Base-by-base conservation (phyloP, 2,329 filamentous ascomycete genomes). In the Byssothecium circinans region DNA sequence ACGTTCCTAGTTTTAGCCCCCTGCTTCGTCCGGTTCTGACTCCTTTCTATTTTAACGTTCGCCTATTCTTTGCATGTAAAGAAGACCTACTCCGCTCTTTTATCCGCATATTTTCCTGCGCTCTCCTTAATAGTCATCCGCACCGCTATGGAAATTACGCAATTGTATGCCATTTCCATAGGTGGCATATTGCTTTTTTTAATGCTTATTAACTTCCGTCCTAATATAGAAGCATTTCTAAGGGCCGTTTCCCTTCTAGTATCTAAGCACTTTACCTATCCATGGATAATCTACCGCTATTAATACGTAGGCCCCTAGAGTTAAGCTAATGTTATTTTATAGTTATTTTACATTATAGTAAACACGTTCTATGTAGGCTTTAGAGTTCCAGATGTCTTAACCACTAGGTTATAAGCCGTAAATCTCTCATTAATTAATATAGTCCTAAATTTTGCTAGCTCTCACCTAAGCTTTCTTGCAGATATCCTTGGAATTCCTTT, bases 171-270 rank as follows among this genome's bases (percentile, higher is more conserved):
- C 27, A 50, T 50, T 50, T 8, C 47, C 25, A 23, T 42, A 41
- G 47, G 36, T 50, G 19, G 47, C 23, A 45, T 45, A 41, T 45
- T 50, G 19, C 42, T 50, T 45, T 29, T 50, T 45, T 41, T 50
- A n/a, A 40, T 49, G 23, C 41, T 49, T 45, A 12, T 49, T 41
- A 49, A 41, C 41, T 40, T 41, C 36, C 36, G 41, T 45, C 30
- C 41, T 41, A 45, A 47, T 37, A 42, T 47, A 42, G 38, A 47
- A 42, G 38, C 22, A 47, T 37, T 49, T 36, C 29, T 50, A 45
- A 45, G 29, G 42, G 47, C 47, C 30, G 36, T 41, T 45, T 50
- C 41, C 30, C 17, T 50, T 42, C 45, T 19, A 3, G 32, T n/a
- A 37, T 47, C 38, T 22, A 45, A 43, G 39, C 40, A 48, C 45